Evolutionary conservation across 768 basidiomycete species (phyloP).

Genomic region (Asterophora parasitica): DNA sequence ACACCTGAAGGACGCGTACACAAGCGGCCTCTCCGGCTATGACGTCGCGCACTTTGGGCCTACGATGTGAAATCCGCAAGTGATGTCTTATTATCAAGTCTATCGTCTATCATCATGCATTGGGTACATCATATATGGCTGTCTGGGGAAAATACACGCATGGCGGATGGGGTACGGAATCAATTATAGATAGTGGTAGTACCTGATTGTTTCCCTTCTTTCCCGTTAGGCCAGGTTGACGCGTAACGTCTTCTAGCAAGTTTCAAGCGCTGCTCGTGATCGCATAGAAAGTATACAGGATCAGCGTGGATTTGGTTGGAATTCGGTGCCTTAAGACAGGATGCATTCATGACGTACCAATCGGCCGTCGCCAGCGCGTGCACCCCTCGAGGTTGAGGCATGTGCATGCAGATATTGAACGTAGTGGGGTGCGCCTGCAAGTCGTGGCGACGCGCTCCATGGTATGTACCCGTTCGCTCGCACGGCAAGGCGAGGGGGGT

Average conservation of each 20-base stretch:
- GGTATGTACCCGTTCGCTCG: too few relatives aligned
- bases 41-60: slow-evolving; percentile 13
- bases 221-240: neutral
- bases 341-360: slow-evolving; percentile 1
- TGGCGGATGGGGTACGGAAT: too few relatives aligned
- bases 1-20: slow-evolving; percentile 41
- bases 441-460: too few relatives aligned
- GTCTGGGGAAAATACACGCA: too few relatives aligned
- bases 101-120: too few relatives aligned
- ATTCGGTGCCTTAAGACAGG: too few relatives aligned
- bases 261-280: slow-evolving; percentile 3
- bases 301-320: too few relatives aligned
- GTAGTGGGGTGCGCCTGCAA: too few relatives aligned
- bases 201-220: neutral
- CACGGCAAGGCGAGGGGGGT: too few relatives aligned
- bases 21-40: slow-evolving; percentile 24
- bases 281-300: too few relatives aligned
- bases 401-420: too few relatives aligned
- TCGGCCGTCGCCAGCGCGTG: slow-evolving; percentile 2
- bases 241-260: neutral
- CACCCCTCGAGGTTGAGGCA: slow-evolving; percentile 4
- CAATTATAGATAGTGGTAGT: neutral
- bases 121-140: too few relatives aligned
- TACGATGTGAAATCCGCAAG: slow-evolving; percentile 2
- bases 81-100: neutral